phyloP scores from a whole-genome alignment of 352 stramenopile genomes.

The Phytopythium montanum region DNA sequence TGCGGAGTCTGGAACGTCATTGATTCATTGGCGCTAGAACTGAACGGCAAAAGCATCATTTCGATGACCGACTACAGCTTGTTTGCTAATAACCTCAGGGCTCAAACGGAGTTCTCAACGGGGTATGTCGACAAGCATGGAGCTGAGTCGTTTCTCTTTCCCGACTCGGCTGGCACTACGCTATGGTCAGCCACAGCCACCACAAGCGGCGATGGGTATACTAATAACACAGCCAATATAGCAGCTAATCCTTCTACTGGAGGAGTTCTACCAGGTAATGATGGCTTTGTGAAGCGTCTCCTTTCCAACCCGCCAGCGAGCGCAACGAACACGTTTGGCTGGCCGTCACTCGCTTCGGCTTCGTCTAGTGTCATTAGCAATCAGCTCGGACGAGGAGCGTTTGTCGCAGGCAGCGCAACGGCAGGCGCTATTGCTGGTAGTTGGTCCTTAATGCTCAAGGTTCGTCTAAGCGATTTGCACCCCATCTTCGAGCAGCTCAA shows the following conservation, averaged over 20 bases:
- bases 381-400: background rate
- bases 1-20: conserved; percentile 24
- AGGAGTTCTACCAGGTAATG: conserved; percentile 9
- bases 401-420: conserved; percentile 7
- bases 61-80: conserved; percentile 18
- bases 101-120: conserved; percentile 16
- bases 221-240: conserved; percentile 13
- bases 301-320: conserved; percentile 1
- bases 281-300: conserved; percentile 9
- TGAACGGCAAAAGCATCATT: conserved; percentile 21
- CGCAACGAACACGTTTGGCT: background rate
- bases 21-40: conserved; percentile 18
- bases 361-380: conserved; percentile 3
- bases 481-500: conserved; percentile 16
- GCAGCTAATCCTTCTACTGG: background rate
- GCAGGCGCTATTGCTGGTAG: conserved; percentile 10
- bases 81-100: conserved; percentile 25
- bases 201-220: conserved; percentile 17
- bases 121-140: conserved; percentile 25
- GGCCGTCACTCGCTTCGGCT: background rate
- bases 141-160: conserved; percentile 23
- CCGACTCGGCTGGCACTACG: conserved; percentile 9
- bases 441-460: conserved; percentile 16
- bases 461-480: conserved; percentile 17
- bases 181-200: too few species aligned